These are phyloP conservation scores for Teunomyces stri DNA, from an alignment of 805 yeast species.

Conservation along the genomic window DNA sequence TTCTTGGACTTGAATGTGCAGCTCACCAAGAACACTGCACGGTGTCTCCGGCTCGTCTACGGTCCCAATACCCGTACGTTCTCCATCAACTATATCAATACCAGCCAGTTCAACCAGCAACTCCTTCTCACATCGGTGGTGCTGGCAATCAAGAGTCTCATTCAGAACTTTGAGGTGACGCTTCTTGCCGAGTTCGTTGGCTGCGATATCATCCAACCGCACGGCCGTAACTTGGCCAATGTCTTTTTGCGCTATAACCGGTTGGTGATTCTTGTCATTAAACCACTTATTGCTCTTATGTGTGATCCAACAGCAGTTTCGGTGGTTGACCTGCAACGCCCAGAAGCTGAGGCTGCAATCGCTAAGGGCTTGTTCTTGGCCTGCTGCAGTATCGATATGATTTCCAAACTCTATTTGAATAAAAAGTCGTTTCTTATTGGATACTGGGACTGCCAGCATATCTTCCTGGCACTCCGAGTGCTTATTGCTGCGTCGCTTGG, in stretches of 20 bases:
- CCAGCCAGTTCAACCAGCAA: constrained; percentile 38
- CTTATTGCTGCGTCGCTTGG: constrained; percentile 26
- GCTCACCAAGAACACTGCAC: constrained; percentile 37
- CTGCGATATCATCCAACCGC: constrained; percentile 17
- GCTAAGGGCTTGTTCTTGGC: constrained; percentile 29
- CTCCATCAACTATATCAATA: constrained; percentile 39
- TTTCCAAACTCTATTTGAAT: constrained; percentile 25
- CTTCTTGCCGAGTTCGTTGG: constrained; percentile 21
- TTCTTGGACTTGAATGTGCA: constrained; percentile 38
- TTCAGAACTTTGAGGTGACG: constrained; percentile 32
- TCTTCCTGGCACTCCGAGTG: constrained; percentile 31
- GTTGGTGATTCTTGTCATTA: constrained; percentile 28
- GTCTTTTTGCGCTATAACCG: constrained; percentile 36
- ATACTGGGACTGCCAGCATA: constrained; percentile 41
- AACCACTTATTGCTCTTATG: constrained; percentile 33
- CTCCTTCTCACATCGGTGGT: constrained; percentile 31
- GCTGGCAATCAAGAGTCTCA: constrained; percentile 25
- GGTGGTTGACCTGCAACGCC: constrained; percentile 19
- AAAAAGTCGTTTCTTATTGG: constrained; percentile 33
- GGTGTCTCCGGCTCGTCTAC: constrained; percentile 32
- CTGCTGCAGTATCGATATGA: constrained; percentile 27
- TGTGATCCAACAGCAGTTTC: constrained; percentile 22
- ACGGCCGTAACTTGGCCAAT: constrained; percentile 30
- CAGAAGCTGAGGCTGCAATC: constrained; percentile 24
- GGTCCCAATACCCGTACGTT: constrained; percentile 41